Conservation (phyloP, 495 filamentous ascomycete species). For the Hypoxylon rickii region DNA sequence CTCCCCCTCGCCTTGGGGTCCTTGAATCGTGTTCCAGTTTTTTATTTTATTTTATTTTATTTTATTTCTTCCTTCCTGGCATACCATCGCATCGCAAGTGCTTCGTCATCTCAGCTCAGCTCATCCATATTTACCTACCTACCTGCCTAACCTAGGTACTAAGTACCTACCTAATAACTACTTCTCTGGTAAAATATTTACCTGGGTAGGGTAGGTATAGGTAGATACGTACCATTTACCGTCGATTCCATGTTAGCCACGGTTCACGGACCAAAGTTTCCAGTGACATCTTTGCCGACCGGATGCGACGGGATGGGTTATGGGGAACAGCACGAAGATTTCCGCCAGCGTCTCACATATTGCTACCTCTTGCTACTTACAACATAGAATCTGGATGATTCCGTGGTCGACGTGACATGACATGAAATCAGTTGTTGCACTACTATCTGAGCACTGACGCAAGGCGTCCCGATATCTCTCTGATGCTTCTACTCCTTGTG, state of each 20-base stretch:
- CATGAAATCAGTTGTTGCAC: constrained; percentile 12
- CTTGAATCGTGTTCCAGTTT: constrained; percentile 27
- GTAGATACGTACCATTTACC: too few relatives aligned
- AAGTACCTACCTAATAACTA: too few relatives aligned
- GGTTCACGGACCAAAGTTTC: constrained; percentile 11
- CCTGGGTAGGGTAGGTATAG: too few relatives aligned
- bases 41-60: constrained; percentile 1
- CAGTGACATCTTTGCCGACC: constrained; percentile 9
- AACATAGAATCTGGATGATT: constrained; percentile 21
- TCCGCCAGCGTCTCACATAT: constrained; percentile 5
- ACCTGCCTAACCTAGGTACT: too few relatives aligned
- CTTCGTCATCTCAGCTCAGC: constrained; percentile 32
- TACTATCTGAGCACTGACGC: constrained; percentile 24
- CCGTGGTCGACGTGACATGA: neutral
- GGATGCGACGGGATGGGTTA: constrained; percentile 23
- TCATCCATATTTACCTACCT: too few relatives aligned
- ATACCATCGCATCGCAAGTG: constrained; percentile 17
- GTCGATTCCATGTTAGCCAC: constrained; percentile 15
- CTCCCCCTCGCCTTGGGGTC: constrained; percentile 11
- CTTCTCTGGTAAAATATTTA: too few relatives aligned
- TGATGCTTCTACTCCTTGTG: constrained; percentile 11
- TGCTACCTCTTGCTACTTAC: neutral
- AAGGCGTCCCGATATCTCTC: constrained; percentile 24
- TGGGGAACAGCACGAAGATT: constrained; percentile 20
- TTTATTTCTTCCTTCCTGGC: neutral